These are phyloP conservation scores for Globisporangium viniferum DNA, from an alignment of 352 stramenopile genomes.

Conservation along the genomic window DNA sequence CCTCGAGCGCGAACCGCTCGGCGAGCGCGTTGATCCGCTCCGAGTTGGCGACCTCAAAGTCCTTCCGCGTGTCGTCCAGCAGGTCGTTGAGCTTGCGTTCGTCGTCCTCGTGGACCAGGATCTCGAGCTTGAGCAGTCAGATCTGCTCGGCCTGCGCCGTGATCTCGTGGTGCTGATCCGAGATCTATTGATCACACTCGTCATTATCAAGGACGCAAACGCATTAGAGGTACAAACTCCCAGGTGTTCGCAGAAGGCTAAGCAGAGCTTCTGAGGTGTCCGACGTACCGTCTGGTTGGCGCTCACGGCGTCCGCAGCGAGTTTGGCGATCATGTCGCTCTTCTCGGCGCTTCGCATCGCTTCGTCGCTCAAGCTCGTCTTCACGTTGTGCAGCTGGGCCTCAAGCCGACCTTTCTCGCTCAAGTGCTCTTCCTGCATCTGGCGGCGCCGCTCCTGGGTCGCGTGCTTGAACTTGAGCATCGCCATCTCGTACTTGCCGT, in stretches of 20 bases:
- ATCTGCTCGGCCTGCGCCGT: constrained; percentile 39
- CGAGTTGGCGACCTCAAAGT: constrained; percentile 67
- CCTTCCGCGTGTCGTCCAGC: constrained; percentile 49
- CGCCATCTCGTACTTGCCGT: constrained; percentile 82
- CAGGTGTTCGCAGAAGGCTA: neutral
- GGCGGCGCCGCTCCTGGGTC: constrained; percentile 45
- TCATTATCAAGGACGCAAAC: neutral
- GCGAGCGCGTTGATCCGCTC: constrained; percentile 63
- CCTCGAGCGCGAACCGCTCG: constrained; percentile 52
- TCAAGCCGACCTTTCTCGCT: constrained; percentile 37
- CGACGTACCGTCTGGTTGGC: constrained; percentile 34
- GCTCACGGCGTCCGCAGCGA: constrained; percentile 36
- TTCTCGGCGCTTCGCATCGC: constrained; percentile 37
- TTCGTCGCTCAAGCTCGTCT: constrained; percentile 37
- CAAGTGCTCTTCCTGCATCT: constrained; percentile 47
- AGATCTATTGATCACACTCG: constrained; percentile 22
- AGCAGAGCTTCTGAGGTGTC: no score
- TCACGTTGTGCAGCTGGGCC: constrained; percentile 24
- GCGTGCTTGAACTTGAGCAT: constrained; percentile 86
- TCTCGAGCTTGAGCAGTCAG: constrained; percentile 59
- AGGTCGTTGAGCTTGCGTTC: constrained; percentile 59
- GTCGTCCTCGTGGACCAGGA: constrained; percentile 66
- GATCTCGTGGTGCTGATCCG: constrained; percentile 35
- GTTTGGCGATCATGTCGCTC: constrained; percentile 40
- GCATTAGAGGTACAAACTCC: neutral